These are phyloP conservation scores for Leptodermis oblonga DNA, from an alignment of 257 asterid genomes.

Conservation along the genomic window DNA sequence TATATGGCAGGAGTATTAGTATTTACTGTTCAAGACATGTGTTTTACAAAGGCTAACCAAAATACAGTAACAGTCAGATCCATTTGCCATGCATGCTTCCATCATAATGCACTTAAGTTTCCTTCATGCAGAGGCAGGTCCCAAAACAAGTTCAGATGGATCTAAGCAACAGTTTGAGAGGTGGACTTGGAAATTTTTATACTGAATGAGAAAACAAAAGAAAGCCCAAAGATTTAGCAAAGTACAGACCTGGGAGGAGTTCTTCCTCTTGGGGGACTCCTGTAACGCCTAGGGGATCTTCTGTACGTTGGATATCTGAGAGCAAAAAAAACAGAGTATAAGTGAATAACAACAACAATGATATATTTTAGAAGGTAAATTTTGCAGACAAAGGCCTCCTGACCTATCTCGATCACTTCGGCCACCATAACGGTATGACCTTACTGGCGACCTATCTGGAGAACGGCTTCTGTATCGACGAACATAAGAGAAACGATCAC, in stretches of 20 bases:
- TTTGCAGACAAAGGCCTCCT: slow-evolving; percentile 1
- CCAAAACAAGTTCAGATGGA: neutral
- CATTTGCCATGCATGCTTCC: neutral
- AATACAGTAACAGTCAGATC: neutral
- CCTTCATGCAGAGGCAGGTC: neutral
- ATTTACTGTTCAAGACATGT: neutral
- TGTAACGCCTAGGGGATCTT: slow-evolving; percentile 90
- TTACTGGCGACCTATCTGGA: slow-evolving; percentile 77
- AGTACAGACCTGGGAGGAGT: slow-evolving; percentile 79
- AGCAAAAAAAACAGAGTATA: slow-evolving; percentile 3
- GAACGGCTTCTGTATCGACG: slow-evolving; percentile 87
- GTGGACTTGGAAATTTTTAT: neutral
- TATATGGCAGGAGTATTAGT: neutral
- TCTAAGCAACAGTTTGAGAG: neutral
- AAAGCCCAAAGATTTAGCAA: neutral
- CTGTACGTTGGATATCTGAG: slow-evolving; percentile 68
- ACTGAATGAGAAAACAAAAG: neutral
- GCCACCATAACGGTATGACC: slow-evolving; percentile 78
- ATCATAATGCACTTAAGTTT: neutral
- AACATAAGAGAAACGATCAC: slow-evolving; percentile 77
- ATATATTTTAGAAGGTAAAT: neutral
- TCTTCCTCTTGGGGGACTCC: slow-evolving; percentile 95
- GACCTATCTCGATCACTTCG: slow-evolving; percentile 80
- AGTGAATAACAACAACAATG: neutral
- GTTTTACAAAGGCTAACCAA: neutral